Base-by-base conservation (phyloP, 2,329 filamentous ascomycete species). In the Verticillium nonalfalfae region DNA sequence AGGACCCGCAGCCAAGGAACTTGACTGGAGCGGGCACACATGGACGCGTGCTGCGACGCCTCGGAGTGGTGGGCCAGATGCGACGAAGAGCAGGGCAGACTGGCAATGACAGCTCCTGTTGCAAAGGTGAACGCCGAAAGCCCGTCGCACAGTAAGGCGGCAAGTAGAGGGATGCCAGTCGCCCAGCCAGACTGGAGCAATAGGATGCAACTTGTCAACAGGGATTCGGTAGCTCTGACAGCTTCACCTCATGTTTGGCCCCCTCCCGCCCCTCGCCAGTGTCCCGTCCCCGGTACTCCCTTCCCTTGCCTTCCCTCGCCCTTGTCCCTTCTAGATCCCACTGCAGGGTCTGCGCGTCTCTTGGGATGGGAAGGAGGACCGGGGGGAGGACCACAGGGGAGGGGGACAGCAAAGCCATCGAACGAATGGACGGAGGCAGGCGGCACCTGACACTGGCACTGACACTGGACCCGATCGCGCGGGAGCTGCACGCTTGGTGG, bases 221-320 rank as follows among this genome's bases (percentile, higher is more conserved):
- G 54, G 50, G 59, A 57, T 57, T 35, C 34, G 50, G 15, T 60
- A 40, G 59, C 59, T 40, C 59, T 60, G 38, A 58, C 57, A 58
- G 57, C 57, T 58, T 58, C 57, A 58, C 38, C 39, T 58, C 57
- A 56, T 56, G 18, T 56, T 54, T 21, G 45, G 7, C 45, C 45
- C 36, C 36, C 36, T 31, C 26, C 26, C 36, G 10, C 36, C 10
- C 39, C 45, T 56, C 54, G 26, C 31, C 13, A 56, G 4, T 21
- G 26, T 14, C 54, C 33, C 26, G 21, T 26, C n/a, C 35, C 35
- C 13, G 5, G 26, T 31, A 31, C 26, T 26, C 45, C 18, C 18
- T 40, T 14, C 6, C 18, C 45, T 26, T 52, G 21, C 45, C 45
- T 10, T 52, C 45, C 45, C 45, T 52, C 9, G 9, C 45, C 45